phyloP scores from a whole-genome alignment of 2,329 filamentous ascomycete genomes.

The Calonectria multiphialidica region DNA sequence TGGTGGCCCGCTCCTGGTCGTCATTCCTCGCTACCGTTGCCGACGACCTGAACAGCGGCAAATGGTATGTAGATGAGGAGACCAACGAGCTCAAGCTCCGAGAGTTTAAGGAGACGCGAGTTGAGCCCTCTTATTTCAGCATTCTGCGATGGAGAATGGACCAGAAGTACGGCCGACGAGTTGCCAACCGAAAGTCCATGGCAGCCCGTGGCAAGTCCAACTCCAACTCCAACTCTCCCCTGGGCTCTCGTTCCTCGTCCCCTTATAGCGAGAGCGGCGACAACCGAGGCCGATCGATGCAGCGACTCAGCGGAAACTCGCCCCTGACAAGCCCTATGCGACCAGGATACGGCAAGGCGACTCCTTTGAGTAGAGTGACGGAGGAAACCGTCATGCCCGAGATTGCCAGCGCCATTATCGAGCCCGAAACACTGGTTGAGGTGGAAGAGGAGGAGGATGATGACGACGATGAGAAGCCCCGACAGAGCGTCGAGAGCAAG shows the following conservation, averaged over 20 bases:
- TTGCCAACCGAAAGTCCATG: conserved; percentile 66
- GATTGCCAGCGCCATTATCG: conserved; percentile 51
- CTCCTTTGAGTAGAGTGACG: conserved; percentile 79
- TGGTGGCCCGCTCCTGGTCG: conserved; percentile 92
- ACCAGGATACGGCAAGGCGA: conserved; percentile 73
- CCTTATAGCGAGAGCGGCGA: conserved; percentile 77
- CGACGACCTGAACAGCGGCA: conserved; percentile 90
- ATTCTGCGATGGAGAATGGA: conserved; percentile 96
- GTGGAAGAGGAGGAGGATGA: too few relatives aligned
- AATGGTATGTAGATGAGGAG: conserved; percentile 94
- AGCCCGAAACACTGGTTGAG: conserved; percentile 66
- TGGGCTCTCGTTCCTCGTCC: conserved; percentile 63
- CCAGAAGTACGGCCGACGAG: conserved; percentile 87
- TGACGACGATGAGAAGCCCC: conserved; percentile 58
- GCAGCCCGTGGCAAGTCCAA: conserved; percentile 52
- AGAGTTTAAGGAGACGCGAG: conserved; percentile 89
- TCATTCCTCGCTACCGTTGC: conserved; percentile 88
- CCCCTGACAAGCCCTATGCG: conserved; percentile 74
- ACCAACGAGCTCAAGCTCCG: conserved; percentile 90
- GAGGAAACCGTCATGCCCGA: conserved; percentile 70
- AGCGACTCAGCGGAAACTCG: conserved; percentile 75
- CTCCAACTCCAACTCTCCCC: conserved; percentile 53
- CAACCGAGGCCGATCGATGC: conserved; percentile 77
- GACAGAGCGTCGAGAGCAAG: conserved; percentile 58
- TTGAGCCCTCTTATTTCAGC: conserved; percentile 94